Conservation (phyloP, 129 eudicot species). For the Kitagawia praeruptora region DNA sequence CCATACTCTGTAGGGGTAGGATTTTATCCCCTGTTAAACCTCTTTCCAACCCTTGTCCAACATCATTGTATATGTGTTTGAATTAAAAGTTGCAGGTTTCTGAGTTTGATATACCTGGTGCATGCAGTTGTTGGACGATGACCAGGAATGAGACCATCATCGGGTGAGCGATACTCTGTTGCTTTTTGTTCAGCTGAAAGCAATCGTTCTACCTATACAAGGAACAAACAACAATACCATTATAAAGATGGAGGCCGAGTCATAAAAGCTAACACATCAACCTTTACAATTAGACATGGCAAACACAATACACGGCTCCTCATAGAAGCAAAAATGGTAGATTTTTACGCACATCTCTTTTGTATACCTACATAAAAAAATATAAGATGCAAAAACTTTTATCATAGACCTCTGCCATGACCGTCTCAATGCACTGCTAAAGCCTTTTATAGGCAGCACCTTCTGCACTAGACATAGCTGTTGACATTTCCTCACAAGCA, state of each 20-base stretch:
- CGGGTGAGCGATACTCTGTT: constrained; percentile 96
- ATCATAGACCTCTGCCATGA: too few relatives aligned
- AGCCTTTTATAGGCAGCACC: too few relatives aligned
- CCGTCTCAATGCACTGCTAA: too few relatives aligned
- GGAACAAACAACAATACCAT: neutral
- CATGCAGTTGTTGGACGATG: constrained; percentile 98
- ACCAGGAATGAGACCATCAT: constrained; percentile 92
- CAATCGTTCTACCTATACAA: constrained; percentile 75
- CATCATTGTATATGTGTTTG: neutral
- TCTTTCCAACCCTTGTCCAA: too few relatives aligned
- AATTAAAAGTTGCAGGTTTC: neutral
- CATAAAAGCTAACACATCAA: neutral
- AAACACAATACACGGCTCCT: neutral
- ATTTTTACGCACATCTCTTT: neutral
- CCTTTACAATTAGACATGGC: neutral
- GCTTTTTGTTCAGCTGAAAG: constrained; percentile 95
- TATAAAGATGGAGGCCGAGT: neutral
- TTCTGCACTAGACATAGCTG: too few relatives aligned
- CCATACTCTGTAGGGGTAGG: too few relatives aligned
- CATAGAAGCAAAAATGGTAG: neutral
- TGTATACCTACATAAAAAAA: too few relatives aligned
- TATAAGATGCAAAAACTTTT: too few relatives aligned
- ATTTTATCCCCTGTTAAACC: too few relatives aligned
- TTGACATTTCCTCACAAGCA: too few relatives aligned
- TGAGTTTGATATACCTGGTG: constrained; percentile 51